Evolutionary conservation across 108 stramenopile genomes (phyloP).

Genomic region (Hondaea fermentalgiana): DNA sequence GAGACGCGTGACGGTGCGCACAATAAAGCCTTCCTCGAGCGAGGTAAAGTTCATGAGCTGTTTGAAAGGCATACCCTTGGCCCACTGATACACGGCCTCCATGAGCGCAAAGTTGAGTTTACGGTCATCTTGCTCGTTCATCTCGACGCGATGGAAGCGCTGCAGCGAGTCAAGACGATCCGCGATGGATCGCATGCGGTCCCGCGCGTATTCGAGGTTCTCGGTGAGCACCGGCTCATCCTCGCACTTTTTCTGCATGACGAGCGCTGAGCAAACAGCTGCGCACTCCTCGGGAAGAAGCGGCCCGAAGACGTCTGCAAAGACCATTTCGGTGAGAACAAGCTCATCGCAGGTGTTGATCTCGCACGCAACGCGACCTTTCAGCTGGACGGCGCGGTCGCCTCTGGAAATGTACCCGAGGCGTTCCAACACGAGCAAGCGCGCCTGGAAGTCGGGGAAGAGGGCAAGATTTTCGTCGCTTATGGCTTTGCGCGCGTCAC

Average conservation of each 20-base stretch:
- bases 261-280: slow-evolving; percentile 73
- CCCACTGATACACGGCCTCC: slow-evolving; percentile 95
- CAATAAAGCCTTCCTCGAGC: slow-evolving; percentile 87
- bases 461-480: slow-evolving; percentile 54
- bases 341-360: slow-evolving; percentile 87
- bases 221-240: slow-evolving; percentile 52
- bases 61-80: slow-evolving; percentile 82
- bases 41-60: slow-evolving; percentile 71
- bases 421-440: slow-evolving; percentile 68
- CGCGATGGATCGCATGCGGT: slow-evolving; percentile 66
- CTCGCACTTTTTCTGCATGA: slow-evolving; percentile 73
- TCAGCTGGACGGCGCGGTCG: slow-evolving; percentile 63
- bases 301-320: slow-evolving; percentile 83
- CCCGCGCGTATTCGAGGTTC: slow-evolving; percentile 57
- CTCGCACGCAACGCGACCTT: slow-evolving; percentile 90
- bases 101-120: slow-evolving; percentile 84
- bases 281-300: slow-evolving; percentile 88
- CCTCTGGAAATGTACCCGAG: slow-evolving; percentile 75
- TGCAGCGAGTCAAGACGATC: slow-evolving; percentile 63
- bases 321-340: slow-evolving; percentile 89
- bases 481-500: slow-evolving; percentile 14
- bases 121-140: slow-evolving; percentile 27
- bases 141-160: slow-evolving; percentile 64
- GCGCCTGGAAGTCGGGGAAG: slow-evolving; percentile 85
- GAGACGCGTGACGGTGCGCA: slow-evolving; percentile 80